These are phyloP conservation scores for Trichoderma erinaceum DNA, from an alignment of 495 filamentous ascomycete genomes.

Conservation along the genomic window DNA sequence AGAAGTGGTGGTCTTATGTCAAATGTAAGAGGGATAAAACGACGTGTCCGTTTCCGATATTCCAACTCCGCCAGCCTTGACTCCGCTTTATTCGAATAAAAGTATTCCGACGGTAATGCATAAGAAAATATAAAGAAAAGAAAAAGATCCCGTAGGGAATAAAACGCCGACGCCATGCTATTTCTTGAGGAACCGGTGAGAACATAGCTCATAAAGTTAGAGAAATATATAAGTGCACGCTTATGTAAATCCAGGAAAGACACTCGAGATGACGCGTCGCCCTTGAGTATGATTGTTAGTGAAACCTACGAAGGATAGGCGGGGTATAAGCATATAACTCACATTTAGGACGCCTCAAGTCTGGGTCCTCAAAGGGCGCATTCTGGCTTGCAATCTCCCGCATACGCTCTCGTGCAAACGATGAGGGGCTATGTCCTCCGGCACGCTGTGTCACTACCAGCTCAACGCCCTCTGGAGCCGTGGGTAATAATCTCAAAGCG, in stretches of 20 bases:
- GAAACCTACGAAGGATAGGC: not conserved
- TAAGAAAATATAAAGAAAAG: not conserved
- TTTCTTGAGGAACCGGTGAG: not conserved
- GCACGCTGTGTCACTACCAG: conserved; percentile 2
- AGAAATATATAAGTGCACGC: not conserved
- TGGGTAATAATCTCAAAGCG: conserved; percentile 6
- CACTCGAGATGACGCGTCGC: conserved; percentile 5
- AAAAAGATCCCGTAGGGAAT: not conserved
- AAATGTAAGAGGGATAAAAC: not conserved
- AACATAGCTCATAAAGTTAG: not conserved
- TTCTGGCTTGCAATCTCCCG: conserved; percentile 26
- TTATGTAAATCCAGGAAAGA: conserved; percentile 18
- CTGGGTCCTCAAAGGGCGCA: conserved; percentile 16
- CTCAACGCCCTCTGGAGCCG: conserved; percentile 9
- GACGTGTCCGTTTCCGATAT: not conserved
- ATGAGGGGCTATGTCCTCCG: conserved; percentile 17
- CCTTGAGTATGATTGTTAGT: conserved; percentile 2
- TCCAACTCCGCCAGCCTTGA: not conserved
- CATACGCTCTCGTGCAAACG: conserved; percentile 27
- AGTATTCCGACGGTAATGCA: too few relatives aligned
- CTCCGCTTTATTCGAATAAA: not conserved
- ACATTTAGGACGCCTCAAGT: conserved; percentile 15
- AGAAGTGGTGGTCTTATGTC: not conserved
- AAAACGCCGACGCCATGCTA: conserved; percentile 17
- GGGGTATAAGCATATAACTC: not conserved